Evolutionary conservation across 352 stramenopile species (phyloP).

Genomic region (Globisporangium carolinianum): DNA sequence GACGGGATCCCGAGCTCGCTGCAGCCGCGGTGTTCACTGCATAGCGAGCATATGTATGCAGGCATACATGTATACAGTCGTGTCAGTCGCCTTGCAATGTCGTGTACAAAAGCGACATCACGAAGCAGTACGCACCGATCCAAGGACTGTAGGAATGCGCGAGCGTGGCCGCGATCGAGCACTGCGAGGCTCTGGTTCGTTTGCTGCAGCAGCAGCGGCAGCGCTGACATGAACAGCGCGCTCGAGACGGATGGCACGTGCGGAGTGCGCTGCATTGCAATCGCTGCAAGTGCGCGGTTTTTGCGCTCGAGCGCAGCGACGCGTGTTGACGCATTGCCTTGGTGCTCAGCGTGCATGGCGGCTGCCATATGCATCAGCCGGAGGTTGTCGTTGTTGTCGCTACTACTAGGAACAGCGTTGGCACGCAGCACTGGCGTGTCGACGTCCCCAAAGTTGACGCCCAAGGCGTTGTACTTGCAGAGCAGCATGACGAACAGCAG

Average conservation of each 20-base stretch:
- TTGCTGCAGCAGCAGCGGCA: constrained; percentile 48
- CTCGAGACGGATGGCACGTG: constrained; percentile 3
- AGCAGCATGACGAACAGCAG: constrained; percentile 51
- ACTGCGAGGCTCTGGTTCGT: constrained; percentile 51
- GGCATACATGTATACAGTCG: too few relatives aligned
- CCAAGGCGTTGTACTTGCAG: constrained; percentile 43
- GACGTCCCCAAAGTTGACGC: background rate
- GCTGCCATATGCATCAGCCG: too few relatives aligned
- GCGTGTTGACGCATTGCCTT: background rate
- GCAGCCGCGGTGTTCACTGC: constrained; percentile 36
- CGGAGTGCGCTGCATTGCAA: background rate
- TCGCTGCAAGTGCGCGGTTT: background rate
- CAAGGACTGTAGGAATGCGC: constrained; percentile 41
- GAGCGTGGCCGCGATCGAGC: constrained; percentile 42
- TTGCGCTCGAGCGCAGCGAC: background rate
- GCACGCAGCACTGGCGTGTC: background rate
- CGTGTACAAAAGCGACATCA: background rate
- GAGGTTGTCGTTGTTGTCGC: background rate
- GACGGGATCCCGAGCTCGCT: constrained; percentile 38
- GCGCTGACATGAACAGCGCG: constrained; percentile 34
- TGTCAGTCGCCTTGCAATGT: too few relatives aligned
- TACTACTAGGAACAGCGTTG: background rate
- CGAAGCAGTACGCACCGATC: constrained; percentile 14
- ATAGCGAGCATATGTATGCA: constrained; percentile 1
- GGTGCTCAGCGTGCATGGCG: too few relatives aligned